Conservation (phyloP, 1,284 basidiomycete species). For the Gomphus bonarii region DNA sequence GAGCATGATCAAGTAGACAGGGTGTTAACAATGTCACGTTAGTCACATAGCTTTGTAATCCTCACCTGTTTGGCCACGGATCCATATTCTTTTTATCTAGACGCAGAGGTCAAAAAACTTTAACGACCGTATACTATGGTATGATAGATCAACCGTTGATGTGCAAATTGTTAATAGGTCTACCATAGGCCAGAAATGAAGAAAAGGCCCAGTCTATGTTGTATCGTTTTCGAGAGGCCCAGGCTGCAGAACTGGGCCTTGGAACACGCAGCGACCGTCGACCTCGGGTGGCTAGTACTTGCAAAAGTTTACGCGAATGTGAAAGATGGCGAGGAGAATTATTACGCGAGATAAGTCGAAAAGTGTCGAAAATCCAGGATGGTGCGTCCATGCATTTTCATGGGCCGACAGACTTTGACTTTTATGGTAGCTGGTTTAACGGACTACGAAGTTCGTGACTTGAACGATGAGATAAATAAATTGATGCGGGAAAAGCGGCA, state of each 20-base stretch:
- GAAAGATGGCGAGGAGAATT: conserved; percentile 96
- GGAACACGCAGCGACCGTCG: conserved; percentile 72
- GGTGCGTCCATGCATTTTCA: conserved; percentile 23
- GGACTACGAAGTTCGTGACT: conserved; percentile 92
- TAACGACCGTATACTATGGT: background rate
- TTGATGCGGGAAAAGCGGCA: conserved; percentile 90
- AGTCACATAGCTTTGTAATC: too few relatives aligned
- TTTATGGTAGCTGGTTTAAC: conserved; percentile 69
- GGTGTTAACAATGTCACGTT: too few relatives aligned
- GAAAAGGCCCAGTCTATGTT: conserved; percentile 98
- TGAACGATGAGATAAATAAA: conserved; percentile 98
- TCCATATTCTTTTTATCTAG: too few relatives aligned
- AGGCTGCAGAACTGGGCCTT: conserved; percentile 90
- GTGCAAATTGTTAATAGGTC: background rate
- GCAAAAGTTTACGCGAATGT: conserved; percentile 86
- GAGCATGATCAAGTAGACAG: too few relatives aligned
- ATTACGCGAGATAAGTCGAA: conserved; percentile 86
- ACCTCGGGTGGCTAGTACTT: conserved; percentile 83
- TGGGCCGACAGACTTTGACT: conserved; percentile 4
- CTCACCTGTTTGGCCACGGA: too few relatives aligned
- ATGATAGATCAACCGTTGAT: background rate
- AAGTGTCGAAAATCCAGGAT: conserved; percentile 97
- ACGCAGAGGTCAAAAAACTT: too few relatives aligned
- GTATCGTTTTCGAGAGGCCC: conserved; percentile 95
- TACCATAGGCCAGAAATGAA: conserved; percentile 80